These are phyloP conservation scores for Pichia cabralensis DNA, from an alignment of 805 yeast genomes.

Conservation along the genomic window DNA sequence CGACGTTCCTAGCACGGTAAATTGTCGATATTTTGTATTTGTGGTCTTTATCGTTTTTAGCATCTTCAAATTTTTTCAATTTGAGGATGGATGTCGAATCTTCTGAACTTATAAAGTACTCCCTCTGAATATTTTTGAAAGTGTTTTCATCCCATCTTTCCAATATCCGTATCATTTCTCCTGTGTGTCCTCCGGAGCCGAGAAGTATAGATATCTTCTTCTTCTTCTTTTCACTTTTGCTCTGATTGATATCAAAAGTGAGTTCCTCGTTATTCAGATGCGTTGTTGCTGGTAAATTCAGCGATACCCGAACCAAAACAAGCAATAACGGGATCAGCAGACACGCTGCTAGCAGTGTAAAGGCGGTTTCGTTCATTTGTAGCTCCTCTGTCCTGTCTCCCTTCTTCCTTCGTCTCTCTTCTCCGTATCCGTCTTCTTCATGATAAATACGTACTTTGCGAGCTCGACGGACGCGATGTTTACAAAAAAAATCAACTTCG, in stretches of 20 bases:
- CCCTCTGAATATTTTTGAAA: slow-evolving; percentile 15
- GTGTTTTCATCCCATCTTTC: slow-evolving; percentile 25
- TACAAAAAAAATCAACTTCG: too few relatives aligned
- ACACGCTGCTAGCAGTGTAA: slow-evolving; percentile 11
- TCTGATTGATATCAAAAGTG: too few relatives aligned
- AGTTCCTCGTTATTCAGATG: too few relatives aligned
- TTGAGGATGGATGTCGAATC: slow-evolving; percentile 36
- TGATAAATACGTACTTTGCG: too few relatives aligned
- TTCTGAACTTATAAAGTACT: slow-evolving; percentile 32
- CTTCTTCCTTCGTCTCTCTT: too few relatives aligned
- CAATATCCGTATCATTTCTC: slow-evolving; percentile 79
- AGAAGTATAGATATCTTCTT: slow-evolving; percentile 40
- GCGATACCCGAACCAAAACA: slow-evolving; percentile 6
- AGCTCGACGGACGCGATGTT: too few relatives aligned
- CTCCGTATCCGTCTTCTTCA: too few relatives aligned
- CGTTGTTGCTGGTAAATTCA: neutral
- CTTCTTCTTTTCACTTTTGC: neutral
- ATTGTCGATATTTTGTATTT: slow-evolving; percentile 21
- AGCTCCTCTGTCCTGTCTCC: too few relatives aligned
- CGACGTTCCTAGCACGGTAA: slow-evolving; percentile 30
- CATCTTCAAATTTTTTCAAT: slow-evolving; percentile 29
- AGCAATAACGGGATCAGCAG: slow-evolving; percentile 7
- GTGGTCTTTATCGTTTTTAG: slow-evolving; percentile 8
- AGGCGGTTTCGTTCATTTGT: slow-evolving; percentile 16
- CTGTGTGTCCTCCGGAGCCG: slow-evolving; percentile 97